These are phyloP conservation scores for Salix arbutifolia DNA, from an alignment of 345 rosid species.

Conservation along the genomic window DNA sequence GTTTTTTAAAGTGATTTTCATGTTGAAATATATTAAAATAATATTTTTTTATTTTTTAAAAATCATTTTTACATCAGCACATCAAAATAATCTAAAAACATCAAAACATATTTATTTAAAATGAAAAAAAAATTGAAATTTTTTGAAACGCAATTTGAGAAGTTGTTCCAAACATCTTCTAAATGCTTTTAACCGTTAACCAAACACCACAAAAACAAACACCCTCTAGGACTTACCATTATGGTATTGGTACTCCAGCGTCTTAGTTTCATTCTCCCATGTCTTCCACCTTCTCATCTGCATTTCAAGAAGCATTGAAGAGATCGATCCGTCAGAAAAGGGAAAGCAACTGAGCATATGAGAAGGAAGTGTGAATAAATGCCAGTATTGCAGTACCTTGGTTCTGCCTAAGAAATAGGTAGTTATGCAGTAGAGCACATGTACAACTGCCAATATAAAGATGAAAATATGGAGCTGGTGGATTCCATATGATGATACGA, in stretches of 20 bases:
- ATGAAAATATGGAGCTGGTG: constrained; percentile 92
- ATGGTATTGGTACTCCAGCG: constrained; percentile 67
- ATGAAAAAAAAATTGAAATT: no score
- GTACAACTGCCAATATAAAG: constrained; percentile 64
- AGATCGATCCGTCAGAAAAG: not conserved
- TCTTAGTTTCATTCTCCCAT: constrained; percentile 85
- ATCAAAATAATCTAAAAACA: no score
- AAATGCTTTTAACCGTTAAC: no score
- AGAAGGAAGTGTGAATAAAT: not conserved
- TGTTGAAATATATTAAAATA: no score
- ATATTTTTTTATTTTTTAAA: no score
- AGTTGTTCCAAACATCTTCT: no score
- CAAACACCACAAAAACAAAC: no score
- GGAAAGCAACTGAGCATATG: not conserved
- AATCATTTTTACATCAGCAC: no score
- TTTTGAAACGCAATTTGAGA: no score
- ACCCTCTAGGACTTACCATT: constrained; percentile 55
- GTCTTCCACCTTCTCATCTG: constrained; percentile 89
- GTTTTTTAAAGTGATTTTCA: no score
- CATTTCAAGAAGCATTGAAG: constrained; percentile 12
- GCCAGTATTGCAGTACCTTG: constrained; percentile 41
- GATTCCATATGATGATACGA: constrained; percentile 71
- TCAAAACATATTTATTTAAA: no score
- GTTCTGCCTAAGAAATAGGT: constrained; percentile 63
- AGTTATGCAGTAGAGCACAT: constrained; percentile 56